These are phyloP conservation scores for Lipomyces orientalis DNA, from an alignment of 805 yeast species.

Conservation along the genomic window DNA sequence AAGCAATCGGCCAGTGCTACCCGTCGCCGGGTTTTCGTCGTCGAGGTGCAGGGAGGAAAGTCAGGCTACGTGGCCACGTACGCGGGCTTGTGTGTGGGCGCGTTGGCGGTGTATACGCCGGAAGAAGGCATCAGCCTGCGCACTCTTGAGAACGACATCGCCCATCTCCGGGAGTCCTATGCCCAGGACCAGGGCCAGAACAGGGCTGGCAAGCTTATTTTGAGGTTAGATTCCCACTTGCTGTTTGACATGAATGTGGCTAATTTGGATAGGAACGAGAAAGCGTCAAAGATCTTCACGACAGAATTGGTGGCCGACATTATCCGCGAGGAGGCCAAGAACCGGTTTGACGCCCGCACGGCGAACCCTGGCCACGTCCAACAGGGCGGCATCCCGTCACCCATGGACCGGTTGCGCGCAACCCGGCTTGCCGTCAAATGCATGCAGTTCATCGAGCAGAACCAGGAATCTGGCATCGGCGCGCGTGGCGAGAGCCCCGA, in stretches of 20 bases:
- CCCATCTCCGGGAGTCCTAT: conserved; percentile 69
- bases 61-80: conserved; percentile 91
- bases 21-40: conserved; percentile 91
- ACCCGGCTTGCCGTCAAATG: conserved; percentile 90
- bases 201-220: conserved; percentile 82
- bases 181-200: conserved; percentile 75
- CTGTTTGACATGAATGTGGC: not conserved
- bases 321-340: conserved; percentile 76
- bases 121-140: conserved; percentile 75
- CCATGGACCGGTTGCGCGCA: conserved; percentile 90
- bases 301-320: conserved; percentile 84
- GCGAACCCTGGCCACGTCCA: conserved; percentile 98
- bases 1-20: conserved; percentile 95
- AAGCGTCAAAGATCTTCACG: conserved; percentile 80
- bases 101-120: conserved; percentile 88
- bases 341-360: conserved; percentile 85
- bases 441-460: conserved; percentile 80
- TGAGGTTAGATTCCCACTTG: conserved; percentile 52
- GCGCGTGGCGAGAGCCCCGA: conserved; percentile 40
- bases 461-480: conserved; percentile 37
- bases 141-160: conserved; percentile 77
- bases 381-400: conserved; percentile 95
- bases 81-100: conserved; percentile 86
- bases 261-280: conserved; percentile 56
- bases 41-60: conserved; percentile 98